A percentile compares a stretch with the other conserved stretches of the same genome.
Evolutionary conservation across 2,329 filamentous ascomycete genomes (phyloP).

Genomic region (Epichloe sibirici): DNA sequence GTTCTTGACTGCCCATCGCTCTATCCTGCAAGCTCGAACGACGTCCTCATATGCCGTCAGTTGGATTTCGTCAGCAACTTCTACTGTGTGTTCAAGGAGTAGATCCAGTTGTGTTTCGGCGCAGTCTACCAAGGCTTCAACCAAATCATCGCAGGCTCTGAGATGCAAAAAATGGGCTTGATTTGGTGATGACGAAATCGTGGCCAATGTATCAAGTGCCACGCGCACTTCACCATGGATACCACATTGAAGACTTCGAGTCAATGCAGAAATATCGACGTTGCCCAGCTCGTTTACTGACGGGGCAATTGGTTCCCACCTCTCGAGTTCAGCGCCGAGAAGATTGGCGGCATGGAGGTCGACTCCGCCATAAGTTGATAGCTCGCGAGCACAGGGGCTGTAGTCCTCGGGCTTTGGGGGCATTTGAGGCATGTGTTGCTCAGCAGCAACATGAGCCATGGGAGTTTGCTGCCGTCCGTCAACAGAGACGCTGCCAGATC

Average conservation of each 20-base stretch:
- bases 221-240: slow-evolving; percentile 82
- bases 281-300: slow-evolving; percentile 66
- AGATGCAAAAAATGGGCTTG: slow-evolving; percentile 56
- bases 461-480: slow-evolving; percentile 18
- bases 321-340: slow-evolving; percentile 54
- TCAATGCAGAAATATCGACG: slow-evolving; percentile 83
- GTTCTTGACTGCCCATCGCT: slow-evolving; percentile 61
- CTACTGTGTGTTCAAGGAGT: slow-evolving; percentile 71
- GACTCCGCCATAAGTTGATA: slow-evolving; percentile 58
- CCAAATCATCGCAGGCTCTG: slow-evolving; percentile 69
- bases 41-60: slow-evolving; percentile 82
- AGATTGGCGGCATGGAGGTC: slow-evolving; percentile 52
- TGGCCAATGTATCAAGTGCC: slow-evolving; percentile 72
- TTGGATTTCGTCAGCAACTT: slow-evolving; percentile 77
- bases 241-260: slow-evolving; percentile 78
- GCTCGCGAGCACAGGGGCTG: slow-evolving; percentile 39
- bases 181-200: slow-evolving; percentile 49
- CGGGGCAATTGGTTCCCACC: slow-evolving; percentile 63
- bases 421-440: slow-evolving; percentile 25
- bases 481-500: slow-evolving; percentile 28
- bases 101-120: slow-evolving; percentile 79
- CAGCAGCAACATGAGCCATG: slow-evolving; percentile 10
- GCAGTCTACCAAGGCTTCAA: slow-evolving; percentile 81
- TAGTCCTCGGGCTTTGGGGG: slow-evolving; percentile 39
- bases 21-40: slow-evolving; percentile 61